Base-by-base conservation (phyloP, 2,329 filamentous ascomycete genomes). In the Claviceps pusilla region DNA sequence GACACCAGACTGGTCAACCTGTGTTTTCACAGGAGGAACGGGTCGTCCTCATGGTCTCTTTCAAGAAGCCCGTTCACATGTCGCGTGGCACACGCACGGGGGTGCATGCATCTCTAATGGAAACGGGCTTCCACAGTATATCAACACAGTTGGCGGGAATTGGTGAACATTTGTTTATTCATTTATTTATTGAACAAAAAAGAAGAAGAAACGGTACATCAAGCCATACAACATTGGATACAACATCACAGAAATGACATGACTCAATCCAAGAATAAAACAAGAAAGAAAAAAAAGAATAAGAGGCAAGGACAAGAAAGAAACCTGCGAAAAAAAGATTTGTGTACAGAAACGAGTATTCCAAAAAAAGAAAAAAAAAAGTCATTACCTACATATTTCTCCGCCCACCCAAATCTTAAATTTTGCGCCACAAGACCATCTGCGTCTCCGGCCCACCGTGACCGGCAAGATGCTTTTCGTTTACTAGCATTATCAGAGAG, bases 261-360 rank as follows among this genome's bases (percentile, higher is more conserved):
- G 29, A 29, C 12, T 16, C 11, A 16, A 16, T 29, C 7, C 24
- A 4, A 48, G 52, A 50, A 50, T 51, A 54, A 50, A 42, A 39
- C 16, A n/a, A 50, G 33, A 48, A 28, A 51, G 19, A 28, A 10
- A 35, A 52, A 48, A 28, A 33, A 33, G n/a, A 11, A 11, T 11
- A 48, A 41, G 41, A 16, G 47, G 10, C 19, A 54, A 7, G 53
- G 11, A 43, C 51, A 33, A 51, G 54, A 54, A 58, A 31, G 54
- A 19, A 47, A n/a, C 46, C 28, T 4, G 9, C 3, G 11, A 43
- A 43, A 33, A 24, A 29, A 33, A 54, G 7, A 52, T n/a, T 46
- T 57, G 51, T 58, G 28, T 54, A 55, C 51, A 57, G 12, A 52
- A 45, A 48, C 45, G n/a, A 48, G 48, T 48, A n/a, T 48, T 12